phyloP scores from a whole-genome alignment of 1,284 basidiomycete species.

The Pseudozyma pruni region DNA sequence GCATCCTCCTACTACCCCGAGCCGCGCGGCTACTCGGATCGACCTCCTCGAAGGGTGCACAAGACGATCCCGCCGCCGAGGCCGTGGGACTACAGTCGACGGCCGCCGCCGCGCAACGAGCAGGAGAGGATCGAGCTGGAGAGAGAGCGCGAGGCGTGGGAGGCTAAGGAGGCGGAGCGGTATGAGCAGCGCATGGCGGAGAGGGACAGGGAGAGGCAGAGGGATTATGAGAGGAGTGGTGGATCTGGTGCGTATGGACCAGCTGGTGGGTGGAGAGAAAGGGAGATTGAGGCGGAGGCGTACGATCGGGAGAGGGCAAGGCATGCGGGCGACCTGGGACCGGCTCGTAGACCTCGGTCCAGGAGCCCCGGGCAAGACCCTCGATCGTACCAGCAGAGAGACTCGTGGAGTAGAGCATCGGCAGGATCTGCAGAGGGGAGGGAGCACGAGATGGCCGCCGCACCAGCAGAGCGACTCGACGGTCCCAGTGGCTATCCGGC shows the following conservation, averaged over 20 bases:
- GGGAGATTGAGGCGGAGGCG: conserved; percentile 11
- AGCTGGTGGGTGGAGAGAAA: conserved; percentile 12
- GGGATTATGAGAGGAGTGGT: conserved; percentile 13
- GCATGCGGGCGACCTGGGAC: conserved; percentile 6
- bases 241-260: conserved; percentile 3
- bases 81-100: conserved; percentile 42
- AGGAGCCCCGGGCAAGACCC: conserved; percentile 36
- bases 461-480: conserved; percentile 1
- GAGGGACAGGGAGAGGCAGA: conserved; percentile 22
- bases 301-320: conserved; percentile 16
- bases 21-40: conserved; percentile 8
- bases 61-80: conserved; percentile 33
- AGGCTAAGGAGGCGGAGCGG: conserved; percentile 35
- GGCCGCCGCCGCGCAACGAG: conserved; percentile 32
- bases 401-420: conserved; percentile 12
- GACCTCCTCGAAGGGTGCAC: conserved; percentile 25
- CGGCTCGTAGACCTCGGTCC: conserved; percentile 16
- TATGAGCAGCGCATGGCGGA: conserved; percentile 38
- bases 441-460: conserved; percentile 12
- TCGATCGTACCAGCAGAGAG: conserved; percentile 22
- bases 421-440: conserved; percentile 23
- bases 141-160: conserved; percentile 35
- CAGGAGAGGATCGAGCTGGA: conserved; percentile 33
- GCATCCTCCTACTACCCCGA: conserved; percentile 28
- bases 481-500: background rate